phyloP scores from a whole-genome alignment of 768 basidiomycete genomes.

The Leccinum aurantiacum region DNA sequence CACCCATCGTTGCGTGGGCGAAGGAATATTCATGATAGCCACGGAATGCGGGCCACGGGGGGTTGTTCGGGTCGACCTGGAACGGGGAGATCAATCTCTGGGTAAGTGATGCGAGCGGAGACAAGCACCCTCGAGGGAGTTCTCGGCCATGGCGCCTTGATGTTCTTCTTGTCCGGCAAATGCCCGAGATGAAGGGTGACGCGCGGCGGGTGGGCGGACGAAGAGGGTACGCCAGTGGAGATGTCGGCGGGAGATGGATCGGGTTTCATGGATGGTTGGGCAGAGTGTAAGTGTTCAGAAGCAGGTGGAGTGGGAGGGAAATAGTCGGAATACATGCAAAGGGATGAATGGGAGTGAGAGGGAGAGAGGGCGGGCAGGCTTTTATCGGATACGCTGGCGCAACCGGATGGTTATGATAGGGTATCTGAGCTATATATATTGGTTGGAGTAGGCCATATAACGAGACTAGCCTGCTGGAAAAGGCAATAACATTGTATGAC shows the following conservation, averaged over 20 bases:
- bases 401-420: background rate
- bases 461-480: constrained; percentile 18
- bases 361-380: background rate
- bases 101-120: background rate
- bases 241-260: background rate
- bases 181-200: constrained; percentile 75
- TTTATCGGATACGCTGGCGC: constrained; percentile 12
- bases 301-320: constrained; percentile 32
- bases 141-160: constrained; percentile 70
- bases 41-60: constrained; percentile 79
- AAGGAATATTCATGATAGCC: constrained; percentile 83
- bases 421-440: constrained; percentile 21
- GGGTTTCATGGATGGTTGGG: constrained; percentile 8
- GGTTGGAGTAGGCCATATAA: constrained; percentile 16
- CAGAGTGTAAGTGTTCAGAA: constrained; percentile 18
- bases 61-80: constrained; percentile 80
- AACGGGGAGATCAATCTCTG: background rate
- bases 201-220: constrained; percentile 46
- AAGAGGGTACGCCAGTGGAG: constrained; percentile 11
- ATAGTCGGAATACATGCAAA: constrained; percentile 20
- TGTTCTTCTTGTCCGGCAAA: constrained; percentile 69
- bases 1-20: constrained; percentile 92
- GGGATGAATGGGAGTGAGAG: background rate
- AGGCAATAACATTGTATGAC: constrained; percentile 32
- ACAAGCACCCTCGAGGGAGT: constrained; percentile 64